Evolutionary conservation across 1,284 basidiomycete species (phyloP).

Genomic region (Anthracocystis panici-leucophaei): DNA sequence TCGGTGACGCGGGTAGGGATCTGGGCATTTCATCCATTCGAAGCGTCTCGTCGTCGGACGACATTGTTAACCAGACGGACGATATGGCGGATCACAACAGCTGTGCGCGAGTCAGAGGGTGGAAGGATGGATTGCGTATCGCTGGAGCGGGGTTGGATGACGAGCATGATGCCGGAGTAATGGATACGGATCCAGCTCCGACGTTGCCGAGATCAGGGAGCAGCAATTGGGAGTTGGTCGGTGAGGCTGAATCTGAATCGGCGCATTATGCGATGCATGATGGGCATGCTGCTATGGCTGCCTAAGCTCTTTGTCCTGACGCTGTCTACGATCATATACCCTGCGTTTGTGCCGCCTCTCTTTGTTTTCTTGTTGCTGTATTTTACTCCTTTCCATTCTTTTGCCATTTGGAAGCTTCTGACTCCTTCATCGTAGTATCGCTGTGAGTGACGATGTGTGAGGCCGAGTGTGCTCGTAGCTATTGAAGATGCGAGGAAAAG

Average conservation of each 20-base stretch:
- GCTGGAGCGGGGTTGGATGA: constrained; percentile 37
- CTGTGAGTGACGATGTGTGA: not conserved
- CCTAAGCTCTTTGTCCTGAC: constrained; percentile 1
- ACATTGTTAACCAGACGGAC: constrained; percentile 29
- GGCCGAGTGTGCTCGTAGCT: not conserved
- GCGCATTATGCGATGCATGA: constrained; percentile 11
- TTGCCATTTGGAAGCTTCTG: not conserved
- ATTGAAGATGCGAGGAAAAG: not conserved
- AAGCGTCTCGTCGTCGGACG: constrained; percentile 38
- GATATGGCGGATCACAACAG: constrained; percentile 12
- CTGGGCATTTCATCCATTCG: constrained; percentile 49
- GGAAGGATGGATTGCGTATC: constrained; percentile 52
- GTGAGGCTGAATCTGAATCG: constrained; percentile 26
- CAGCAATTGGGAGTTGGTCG: constrained; percentile 51
- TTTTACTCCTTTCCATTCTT: constrained; percentile 7
- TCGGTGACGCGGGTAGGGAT: constrained; percentile 37
- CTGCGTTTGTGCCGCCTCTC: constrained; percentile 1
- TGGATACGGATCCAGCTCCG: constrained; percentile 8
- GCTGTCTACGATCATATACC: constrained; percentile 19
- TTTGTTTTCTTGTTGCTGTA: constrained; percentile 20
- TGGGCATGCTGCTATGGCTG: constrained; percentile 26
- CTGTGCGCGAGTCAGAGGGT: constrained; percentile 36
- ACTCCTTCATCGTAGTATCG: not conserved
- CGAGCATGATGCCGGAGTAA: not conserved
- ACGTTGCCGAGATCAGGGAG: constrained; percentile 40